phyloP scores from a whole-genome alignment of 768 basidiomycete genomes.

The Hygrocybe punicea region DNA sequence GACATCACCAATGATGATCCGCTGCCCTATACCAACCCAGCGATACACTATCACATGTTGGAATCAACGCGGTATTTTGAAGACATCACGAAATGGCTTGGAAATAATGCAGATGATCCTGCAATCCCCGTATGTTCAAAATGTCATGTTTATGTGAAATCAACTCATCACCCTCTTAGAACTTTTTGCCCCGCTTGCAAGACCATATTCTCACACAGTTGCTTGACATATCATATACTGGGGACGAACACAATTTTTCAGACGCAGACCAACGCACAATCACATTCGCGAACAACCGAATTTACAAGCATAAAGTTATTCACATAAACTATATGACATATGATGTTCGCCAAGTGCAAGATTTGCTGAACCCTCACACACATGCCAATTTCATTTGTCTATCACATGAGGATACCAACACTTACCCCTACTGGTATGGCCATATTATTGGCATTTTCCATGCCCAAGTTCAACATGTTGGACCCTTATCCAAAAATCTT shows the following conservation, averaged over 20 bases:
- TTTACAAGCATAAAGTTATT: slow-evolving; percentile 33
- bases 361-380: slow-evolving; percentile 32
- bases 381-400: not conserved
- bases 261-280: slow-evolving; percentile 13
- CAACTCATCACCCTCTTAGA: slow-evolving; percentile 19
- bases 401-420: slow-evolving; percentile 12
- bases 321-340: slow-evolving; percentile 17
- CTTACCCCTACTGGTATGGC: slow-evolving; percentile 20
- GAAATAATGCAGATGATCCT: slow-evolving; percentile 1
- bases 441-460: slow-evolving; percentile 30
- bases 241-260: slow-evolving; percentile 17
- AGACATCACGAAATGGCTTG: slow-evolving; percentile 18
- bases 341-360: slow-evolving; percentile 39
- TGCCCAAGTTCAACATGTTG: slow-evolving; percentile 19
- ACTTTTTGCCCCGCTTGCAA: slow-evolving; percentile 26
- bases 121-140: slow-evolving; percentile 19
- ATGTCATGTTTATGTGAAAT: not conserved
- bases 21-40: not conserved
- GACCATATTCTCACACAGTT: slow-evolving; percentile 30
- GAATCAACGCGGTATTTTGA: slow-evolving; percentile 15
- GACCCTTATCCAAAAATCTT: not conserved
- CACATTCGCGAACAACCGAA: slow-evolving; percentile 18
- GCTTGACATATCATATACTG: slow-evolving; percentile 10
- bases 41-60: slow-evolving; percentile 22
- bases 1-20: not conserved